phyloP scores from a whole-genome alignment of 768 basidiomycete species.

The Amanita rimosa region DNA sequence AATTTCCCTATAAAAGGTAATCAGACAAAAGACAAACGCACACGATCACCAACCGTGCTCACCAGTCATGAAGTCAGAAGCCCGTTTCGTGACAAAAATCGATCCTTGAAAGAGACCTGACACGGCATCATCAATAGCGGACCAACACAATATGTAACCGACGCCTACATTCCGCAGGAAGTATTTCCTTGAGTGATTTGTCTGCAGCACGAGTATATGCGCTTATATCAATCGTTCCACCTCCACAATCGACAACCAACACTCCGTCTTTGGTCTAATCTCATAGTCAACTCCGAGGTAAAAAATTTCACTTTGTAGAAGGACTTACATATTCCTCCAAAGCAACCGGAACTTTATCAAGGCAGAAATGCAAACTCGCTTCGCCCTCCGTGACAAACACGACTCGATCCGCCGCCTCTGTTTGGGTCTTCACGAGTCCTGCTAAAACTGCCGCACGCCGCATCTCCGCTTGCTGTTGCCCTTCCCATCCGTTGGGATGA shows the following conservation, averaged over 20 bases:
- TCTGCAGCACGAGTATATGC: neutral
- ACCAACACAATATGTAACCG: no score
- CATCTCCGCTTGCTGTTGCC: conserved; percentile 37
- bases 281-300: conserved; percentile 9
- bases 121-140: conserved; percentile 18
- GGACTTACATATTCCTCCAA: conserved; percentile 15
- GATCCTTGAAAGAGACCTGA: neutral
- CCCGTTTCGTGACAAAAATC: neutral
- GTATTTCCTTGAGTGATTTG: neutral
- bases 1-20: neutral
- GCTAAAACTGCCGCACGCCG: conserved; percentile 34
- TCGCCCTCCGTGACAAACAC: conserved; percentile 46
- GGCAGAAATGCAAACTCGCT: conserved; percentile 41
- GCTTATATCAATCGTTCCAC: conserved; percentile 7
- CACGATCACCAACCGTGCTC: neutral
- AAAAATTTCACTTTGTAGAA: conserved; percentile 26
- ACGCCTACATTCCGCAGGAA: neutral
- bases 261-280: neutral
- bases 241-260: conserved; percentile 4
- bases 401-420: conserved; percentile 24
- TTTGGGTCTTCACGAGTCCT: conserved; percentile 25
- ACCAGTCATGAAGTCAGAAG: neutral
- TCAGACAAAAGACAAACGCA: neutral
- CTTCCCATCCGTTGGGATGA: conserved; percentile 51
- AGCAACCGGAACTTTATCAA: conserved; percentile 25